phyloP scores from a whole-genome alignment of 2,329 filamentous ascomycete genomes.

The Scopulariopsis brevicaulis region DNA sequence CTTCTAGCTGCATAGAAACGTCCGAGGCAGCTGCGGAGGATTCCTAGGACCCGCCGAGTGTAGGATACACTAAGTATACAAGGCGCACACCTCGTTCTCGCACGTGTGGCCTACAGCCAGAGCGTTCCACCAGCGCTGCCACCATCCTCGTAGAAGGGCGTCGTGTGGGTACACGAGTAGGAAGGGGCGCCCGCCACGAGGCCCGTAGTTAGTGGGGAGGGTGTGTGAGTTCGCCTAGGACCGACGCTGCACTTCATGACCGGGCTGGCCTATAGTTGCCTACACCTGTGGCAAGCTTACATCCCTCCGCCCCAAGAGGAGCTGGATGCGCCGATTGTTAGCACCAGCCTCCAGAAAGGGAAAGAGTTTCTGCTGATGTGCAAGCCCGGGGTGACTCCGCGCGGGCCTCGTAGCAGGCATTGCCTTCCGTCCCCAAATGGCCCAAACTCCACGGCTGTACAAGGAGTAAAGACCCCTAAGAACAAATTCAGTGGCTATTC shows the following conservation, averaged over 20 bases:
- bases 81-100: not conserved
- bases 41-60: not conserved
- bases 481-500: not conserved
- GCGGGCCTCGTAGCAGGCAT: not conserved
- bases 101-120: not conserved
- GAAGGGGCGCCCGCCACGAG: not conserved
- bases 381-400: not conserved
- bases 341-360: not conserved
- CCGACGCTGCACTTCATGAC: not conserved
- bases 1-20: not conserved
- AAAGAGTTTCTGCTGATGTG: not conserved
- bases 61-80: not conserved
- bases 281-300: not conserved
- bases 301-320: not conserved
- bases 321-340: not conserved
- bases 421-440: not conserved
- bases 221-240: not conserved
- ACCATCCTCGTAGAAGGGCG: not conserved
- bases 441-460: too few species aligned
- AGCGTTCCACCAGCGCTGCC: not conserved
- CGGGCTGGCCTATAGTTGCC: not conserved
- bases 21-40: not conserved
- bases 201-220: not conserved
- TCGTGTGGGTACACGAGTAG: not conserved
- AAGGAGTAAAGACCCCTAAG: not conserved